phyloP scores from a whole-genome alignment of 495 filamentous ascomycete species.

The Penicilliopsis zonata region DNA sequence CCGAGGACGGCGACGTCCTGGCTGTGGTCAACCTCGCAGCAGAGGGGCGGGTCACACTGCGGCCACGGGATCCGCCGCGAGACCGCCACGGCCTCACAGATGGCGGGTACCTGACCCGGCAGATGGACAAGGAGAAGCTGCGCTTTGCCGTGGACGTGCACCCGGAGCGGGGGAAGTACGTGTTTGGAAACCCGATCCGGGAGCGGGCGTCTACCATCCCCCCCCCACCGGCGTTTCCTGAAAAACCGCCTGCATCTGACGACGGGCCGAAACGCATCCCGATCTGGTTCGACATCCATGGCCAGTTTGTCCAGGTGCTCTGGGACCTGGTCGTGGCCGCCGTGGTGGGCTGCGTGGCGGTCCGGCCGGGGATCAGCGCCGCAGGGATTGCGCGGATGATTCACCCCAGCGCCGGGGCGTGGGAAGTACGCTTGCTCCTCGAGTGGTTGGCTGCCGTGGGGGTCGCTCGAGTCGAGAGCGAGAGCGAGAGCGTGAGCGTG shows the following conservation, averaged over 20 bases:
- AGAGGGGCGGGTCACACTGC: conserved; percentile 40
- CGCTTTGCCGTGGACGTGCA: conserved; percentile 49
- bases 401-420: conserved; percentile 48
- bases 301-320: conserved; percentile 40
- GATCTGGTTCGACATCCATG: conserved; percentile 71
- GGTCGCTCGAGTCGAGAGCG: conserved; percentile 18
- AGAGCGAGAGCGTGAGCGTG: conserved; percentile 15
- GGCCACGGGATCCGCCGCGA: conserved; percentile 43
- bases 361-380: conserved; percentile 44
- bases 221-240: conserved; percentile 15
- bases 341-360: conserved; percentile 45
- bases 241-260: conserved; percentile 7
- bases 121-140: conserved; percentile 53
- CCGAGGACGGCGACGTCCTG: conserved; percentile 55
- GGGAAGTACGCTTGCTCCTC: conserved; percentile 55
- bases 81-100: conserved; percentile 63
- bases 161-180: conserved; percentile 44
- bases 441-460: conserved; percentile 50
- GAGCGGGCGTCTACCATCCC: conserved; percentile 8
- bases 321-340: conserved; percentile 56
- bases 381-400: conserved; percentile 40
- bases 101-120: conserved; percentile 57
- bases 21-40: conserved; percentile 58
- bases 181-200: conserved; percentile 45
- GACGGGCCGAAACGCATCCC: conserved; percentile 39